Evolutionary conservation across 2,329 filamentous ascomycete genomes (phyloP).

Genomic region (Neofusicoccum laricinum): DNA sequence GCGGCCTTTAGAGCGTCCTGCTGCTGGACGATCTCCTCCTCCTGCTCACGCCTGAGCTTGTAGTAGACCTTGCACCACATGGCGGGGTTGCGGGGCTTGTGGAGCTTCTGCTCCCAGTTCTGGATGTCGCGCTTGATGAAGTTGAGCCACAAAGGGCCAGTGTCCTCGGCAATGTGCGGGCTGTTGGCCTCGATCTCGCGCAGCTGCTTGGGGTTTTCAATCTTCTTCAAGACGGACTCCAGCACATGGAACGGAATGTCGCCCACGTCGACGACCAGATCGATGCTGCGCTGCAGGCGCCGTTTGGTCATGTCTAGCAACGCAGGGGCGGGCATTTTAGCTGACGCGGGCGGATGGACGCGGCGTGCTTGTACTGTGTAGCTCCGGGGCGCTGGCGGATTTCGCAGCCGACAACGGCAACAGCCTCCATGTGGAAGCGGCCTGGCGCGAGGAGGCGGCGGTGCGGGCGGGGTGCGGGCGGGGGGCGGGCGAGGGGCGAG

Average conservation of each 20-base stretch:
- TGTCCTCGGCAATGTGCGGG: constrained; percentile 70
- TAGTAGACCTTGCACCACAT: constrained; percentile 78
- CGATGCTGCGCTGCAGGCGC: constrained; percentile 41
- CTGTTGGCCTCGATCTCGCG: constrained; percentile 68
- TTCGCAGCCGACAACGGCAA: neutral
- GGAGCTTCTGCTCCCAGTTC: constrained; percentile 60
- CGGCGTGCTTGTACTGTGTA: neutral
- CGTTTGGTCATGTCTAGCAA: constrained; percentile 40
- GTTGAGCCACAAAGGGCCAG: constrained; percentile 71
- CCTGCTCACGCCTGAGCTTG: constrained; percentile 41
- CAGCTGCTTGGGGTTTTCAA: constrained; percentile 73
- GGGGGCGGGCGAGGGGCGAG: neutral
- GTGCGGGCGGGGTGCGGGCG: neutral
- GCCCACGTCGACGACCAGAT: constrained; percentile 64
- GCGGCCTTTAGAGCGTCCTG: constrained; percentile 29
- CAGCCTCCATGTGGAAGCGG: constrained; percentile 9
- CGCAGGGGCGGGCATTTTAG: constrained; percentile 33
- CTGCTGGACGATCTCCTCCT: constrained; percentile 33
- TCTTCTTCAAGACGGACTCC: constrained; percentile 64
- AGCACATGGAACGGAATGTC: constrained; percentile 66
- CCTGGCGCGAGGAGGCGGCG: neutral
- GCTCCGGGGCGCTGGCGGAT: neutral
- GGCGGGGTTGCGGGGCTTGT: constrained; percentile 62
- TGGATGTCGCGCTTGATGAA: constrained; percentile 79
- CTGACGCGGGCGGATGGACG: neutral